Base-by-base conservation (phyloP, 441 rosid genomes). In the Pelargonium cotyledonis region DNA sequence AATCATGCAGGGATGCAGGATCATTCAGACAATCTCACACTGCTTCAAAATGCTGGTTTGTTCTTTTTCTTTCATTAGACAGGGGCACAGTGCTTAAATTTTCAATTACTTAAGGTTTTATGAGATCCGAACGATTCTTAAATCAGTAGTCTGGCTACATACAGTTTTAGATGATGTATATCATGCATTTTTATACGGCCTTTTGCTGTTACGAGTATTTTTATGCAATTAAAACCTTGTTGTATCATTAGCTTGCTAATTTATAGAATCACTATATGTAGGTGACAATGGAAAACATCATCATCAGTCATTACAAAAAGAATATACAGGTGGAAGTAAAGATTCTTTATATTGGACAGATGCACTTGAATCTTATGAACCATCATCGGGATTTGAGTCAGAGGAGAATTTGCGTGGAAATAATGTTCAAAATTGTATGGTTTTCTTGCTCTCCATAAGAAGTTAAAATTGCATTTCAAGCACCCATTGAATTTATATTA, bases 11-110 rank as follows among this genome's bases (percentile, higher is more conserved):
- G 80, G 72, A 74, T 72, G 60, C 79, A 65, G 47, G 65, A 71
- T 70, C 79, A 78, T 77, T 68, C 77, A 18, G 75, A 76, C 78
- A 75, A 77, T 78, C 74, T 74, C 74, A 63, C 38, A 66, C 77
- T 74, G 26, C 79, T 31, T 65, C 84, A 80, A 80, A 83, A 76
- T 78, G 69, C 85, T 85, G 98, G 96, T 93, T 68, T 69, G 81
- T 81, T 76, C 6, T 60, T 73, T 38, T 35, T 35, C 71, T 10
- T 40, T 18, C 31, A 19, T 55, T 55, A 6, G 8, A 16, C 21
- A 7, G 18, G 23, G 23, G 23, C 23, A 21, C 23, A 21, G 23
- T 55, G 9, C 18, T 57, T 57, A 6, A 18, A 57, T 19, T 57
- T 57, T 35, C 7, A 35, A 1, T 35, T 35, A 57, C 18, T 7